Base-by-base conservation (phyloP, 129 eudicot species). In the Chrysanthemum seticuspe region DNA sequence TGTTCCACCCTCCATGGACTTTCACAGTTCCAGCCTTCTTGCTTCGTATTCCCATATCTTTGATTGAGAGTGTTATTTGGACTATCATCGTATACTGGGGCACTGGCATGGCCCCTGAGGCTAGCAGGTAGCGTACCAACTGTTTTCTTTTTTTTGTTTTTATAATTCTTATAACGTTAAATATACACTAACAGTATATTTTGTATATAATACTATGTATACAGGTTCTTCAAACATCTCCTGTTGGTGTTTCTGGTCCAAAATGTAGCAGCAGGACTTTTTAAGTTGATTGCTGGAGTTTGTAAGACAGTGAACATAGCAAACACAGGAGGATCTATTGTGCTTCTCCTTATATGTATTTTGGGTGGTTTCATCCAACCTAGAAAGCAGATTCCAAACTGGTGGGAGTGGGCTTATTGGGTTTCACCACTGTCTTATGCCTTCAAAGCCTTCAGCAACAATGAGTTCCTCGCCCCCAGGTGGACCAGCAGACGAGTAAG, bases 151-250 rank as follows among this genome's bases (percentile, higher is more conserved):
- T 62, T 47, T 13, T n/a, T n/a, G n/a, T n/a, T n/a, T n/a, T n/a
- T n/a, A n/a, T n/a, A n/a, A 2, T 62, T 36, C 25, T 10, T 2
- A 7, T 23, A 5, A 36, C n/a, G n/a, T n/a, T 18, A 57, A 21
- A 68, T 45, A 27, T n/a, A 6, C 51, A 36, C 45, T 6, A 36
- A 36, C 45, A 36, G 9, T 5, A 36, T 36, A 6, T 36, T 36
- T 6, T 49, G 11, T 79, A 52, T 62, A n/a, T n/a, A 62, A 49
- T 70, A 48, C 50, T 49, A 14, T 55, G 48, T 65, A 51, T 62
- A 58, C 87, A 94, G 98, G 90, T 90, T 87, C 84, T 94, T 94
- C 91, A 94, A 86, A 86, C 96, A 94, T 58, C 74, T 90, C 1
- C 27, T 94, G 64, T 15, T 90, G 80, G 83, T 84, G 54, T 94